These are phyloP conservation scores for Ambrosiella xylebori DNA, from an alignment of 2,329 filamentous ascomycete genomes.

Conservation along the genomic window DNA sequence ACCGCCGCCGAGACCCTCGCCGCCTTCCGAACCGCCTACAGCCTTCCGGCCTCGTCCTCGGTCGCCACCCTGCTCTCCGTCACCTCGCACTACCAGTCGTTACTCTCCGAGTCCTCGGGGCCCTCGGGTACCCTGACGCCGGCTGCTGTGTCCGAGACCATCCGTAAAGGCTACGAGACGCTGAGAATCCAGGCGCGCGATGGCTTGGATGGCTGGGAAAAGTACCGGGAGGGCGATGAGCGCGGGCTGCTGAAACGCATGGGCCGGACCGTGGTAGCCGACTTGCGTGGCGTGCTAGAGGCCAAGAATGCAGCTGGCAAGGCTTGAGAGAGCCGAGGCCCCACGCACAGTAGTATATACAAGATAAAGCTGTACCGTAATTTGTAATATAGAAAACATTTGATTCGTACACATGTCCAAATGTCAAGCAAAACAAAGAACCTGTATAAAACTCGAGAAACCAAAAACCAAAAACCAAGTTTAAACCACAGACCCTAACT, in stretches of 20 bases:
- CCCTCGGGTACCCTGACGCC: conserved; percentile 40
- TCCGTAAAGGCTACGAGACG: conserved; percentile 93
- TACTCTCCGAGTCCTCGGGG: conserved; percentile 42
- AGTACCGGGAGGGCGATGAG: conserved; percentile 74
- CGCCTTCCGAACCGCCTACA: conserved; percentile 68
- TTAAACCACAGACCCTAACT: no score
- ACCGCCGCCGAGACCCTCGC: conserved; percentile 70
- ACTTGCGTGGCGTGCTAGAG: conserved; percentile 19
- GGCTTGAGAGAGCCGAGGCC: no score
- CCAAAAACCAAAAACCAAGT: no score
- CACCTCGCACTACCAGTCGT: conserved; percentile 68
- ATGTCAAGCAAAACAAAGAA: no score
- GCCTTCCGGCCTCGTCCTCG: conserved; percentile 35
- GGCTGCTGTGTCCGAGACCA: conserved; percentile 70
- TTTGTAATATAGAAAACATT: no score
- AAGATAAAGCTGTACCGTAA: no score
- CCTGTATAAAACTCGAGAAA: no score
- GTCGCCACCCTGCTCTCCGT: conserved; percentile 75
- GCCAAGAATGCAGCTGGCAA: background rate
- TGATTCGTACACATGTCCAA: no score
- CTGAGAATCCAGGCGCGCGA: conserved; percentile 80
- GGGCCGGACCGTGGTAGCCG: conserved; percentile 56
- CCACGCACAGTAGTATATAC: no score
- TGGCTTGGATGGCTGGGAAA: conserved; percentile 70
- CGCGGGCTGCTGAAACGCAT: conserved; percentile 74